Base-by-base conservation (phyloP, 2,329 filamentous ascomycete genomes). In the Cordyceps cateniannulata region DNA sequence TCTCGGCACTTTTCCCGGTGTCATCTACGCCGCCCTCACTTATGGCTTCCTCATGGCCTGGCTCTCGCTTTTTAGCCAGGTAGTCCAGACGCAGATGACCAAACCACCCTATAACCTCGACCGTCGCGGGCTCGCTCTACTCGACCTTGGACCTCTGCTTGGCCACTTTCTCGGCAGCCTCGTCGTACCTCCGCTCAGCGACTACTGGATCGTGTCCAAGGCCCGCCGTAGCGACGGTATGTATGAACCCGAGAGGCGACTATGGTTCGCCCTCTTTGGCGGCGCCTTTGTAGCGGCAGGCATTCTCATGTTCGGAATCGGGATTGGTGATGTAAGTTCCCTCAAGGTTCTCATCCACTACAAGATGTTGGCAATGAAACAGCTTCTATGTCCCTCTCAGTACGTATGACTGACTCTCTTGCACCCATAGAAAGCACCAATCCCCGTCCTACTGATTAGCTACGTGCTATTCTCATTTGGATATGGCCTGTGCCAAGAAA, bases 191-290 rank as follows among this genome's bases (percentile, higher is more conserved):
- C 49, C 40, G 40, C 49, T 53, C 4, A 60, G 58, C 32, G 58
- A 60, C 42, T 29, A 20, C 27, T 60, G 58, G 58, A 48, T 60
- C 32, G 40, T 54, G 14, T 3, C n/a, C 18, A 20, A 10, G 40
- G 49, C 58, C 6, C 27, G 49, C 6, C 32, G 29, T 5, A 51
- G 12, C 29, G 49, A 22, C 3, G 58, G 58, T 20, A 20, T 60
- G 18, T 60, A 60, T 29, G 58, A 60, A 42, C 58, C 58, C 18
- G 58, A 60, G 58, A 48, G 40, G 58, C 49, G 58, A 8, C 27
- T 60, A 10, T 53, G 50, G 58, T 48, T 54, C 18, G 49, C 58
- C 5, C 40, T 60, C 2, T 8, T 29, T 7, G 50, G 49, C 4
- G 58, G 58, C 18, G 42, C 22, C 5, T 48, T 60, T 20, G 29